phyloP scores from a whole-genome alignment of 345 rosid species.

The Excoecaria agallocha region DNA sequence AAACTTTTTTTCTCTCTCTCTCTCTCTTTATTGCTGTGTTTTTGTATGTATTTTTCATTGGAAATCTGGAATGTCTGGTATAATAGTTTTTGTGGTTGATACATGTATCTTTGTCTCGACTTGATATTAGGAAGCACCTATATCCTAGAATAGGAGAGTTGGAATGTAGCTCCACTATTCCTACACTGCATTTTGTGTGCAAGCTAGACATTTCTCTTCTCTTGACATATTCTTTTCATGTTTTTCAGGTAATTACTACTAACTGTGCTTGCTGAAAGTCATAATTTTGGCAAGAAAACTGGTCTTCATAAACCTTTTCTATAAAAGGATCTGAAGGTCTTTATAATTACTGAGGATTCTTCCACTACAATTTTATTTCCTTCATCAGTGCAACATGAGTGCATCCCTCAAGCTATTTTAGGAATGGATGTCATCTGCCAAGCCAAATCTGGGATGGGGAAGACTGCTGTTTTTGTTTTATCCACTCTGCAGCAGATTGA shows the following conservation, averaged over 20 bases:
- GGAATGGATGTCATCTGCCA: conserved; percentile 98
- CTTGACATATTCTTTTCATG: neutral
- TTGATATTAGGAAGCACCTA: neutral
- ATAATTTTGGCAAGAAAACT: conserved; percentile 9
- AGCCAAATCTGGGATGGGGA: conserved; percentile 99
- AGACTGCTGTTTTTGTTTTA: conserved; percentile 92
- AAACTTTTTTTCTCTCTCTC: neutral
- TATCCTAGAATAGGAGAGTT: neutral
- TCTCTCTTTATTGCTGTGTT: neutral
- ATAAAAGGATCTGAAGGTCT: conserved; percentile 52
- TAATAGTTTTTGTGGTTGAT: neutral
- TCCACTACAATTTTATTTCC: conserved; percentile 70
- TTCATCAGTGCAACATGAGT: conserved; percentile 93
- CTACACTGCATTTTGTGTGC: neutral
- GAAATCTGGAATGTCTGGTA: neutral
- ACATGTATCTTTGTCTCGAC: neutral
- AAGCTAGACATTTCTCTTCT: neutral
- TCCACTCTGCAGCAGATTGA: conserved; percentile 89
- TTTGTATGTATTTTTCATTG: neutral
- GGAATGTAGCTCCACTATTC: neutral
- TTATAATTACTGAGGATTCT: conserved; percentile 69
- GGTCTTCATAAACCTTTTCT: conserved; percentile 57
- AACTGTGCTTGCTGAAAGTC: conserved; percentile 14
- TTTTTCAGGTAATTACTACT: conserved; percentile 10
- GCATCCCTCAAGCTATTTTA: conserved; percentile 93